Evolutionary conservation across 176 grass and related monocot genomes (phyloP), one percentile per base, ranked within the genome.

Genomic region (Oropetium thomaeum): DNA sequence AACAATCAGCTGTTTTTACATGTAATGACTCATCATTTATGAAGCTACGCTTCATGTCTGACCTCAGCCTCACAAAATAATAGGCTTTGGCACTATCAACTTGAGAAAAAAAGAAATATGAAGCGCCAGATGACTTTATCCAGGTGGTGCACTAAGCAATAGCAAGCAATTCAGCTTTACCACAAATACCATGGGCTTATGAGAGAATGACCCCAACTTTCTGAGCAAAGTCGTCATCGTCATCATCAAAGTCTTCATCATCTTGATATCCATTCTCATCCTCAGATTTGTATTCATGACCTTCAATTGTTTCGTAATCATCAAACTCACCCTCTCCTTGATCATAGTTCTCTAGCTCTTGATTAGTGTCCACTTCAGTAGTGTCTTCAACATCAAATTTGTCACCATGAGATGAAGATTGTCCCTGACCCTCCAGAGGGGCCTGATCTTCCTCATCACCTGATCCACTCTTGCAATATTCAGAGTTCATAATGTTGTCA

Each of bases 161-260:
- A 60, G 61, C 38, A 45, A 69, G 51, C 77, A 55, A 55, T 86
- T 82, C 45, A 51, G 58, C 65, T 85, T 75, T 51, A 54, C 77
- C 28, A 26, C 62, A 71, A 83, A 51, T 39, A n/a, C 20, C 26
- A 61, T 27, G 9, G 48, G 82, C 62, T 70, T 19, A 99, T 47
- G 91, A 88, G 33, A 95, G 76, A 77, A 92, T 44, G 14, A 88
- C 89, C 25, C 92, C 92, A 3, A 99, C 89, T 92, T 90, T 90
- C 25, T 7, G 90, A 68, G 96, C 89, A 67, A 99, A 99, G 63
- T 86, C 93, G 48, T 99, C 88, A n/a, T 98, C 88, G 4, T 96
- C 90, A 13, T 93, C 92, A 7, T 97, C 90, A 3, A 77, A 81
- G 38, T 94, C 90, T 40, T 93, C 88, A 0, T 83, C 83, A 0